Evolutionary conservation across 2,329 filamentous ascomycete species (phyloP).

Genomic region (Diplodia intermedia): DNA sequence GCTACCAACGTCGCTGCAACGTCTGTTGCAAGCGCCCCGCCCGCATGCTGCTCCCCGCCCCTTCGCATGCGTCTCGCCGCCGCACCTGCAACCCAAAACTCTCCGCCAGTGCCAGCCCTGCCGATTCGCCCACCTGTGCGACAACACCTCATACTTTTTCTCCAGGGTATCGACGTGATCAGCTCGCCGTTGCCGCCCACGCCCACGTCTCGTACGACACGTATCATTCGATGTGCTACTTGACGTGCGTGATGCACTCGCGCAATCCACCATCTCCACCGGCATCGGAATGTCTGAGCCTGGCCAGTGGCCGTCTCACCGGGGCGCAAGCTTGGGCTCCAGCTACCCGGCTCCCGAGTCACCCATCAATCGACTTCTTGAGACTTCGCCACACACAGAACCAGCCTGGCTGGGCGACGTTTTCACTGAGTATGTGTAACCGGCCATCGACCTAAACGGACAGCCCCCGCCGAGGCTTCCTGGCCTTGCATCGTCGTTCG

Average conservation of each 20-base stretch:
- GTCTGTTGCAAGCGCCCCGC: conserved; percentile 8
- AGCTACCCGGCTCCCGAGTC: neutral
- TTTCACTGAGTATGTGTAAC: neutral
- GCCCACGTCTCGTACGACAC: neutral
- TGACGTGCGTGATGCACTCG: neutral
- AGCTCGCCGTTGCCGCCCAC: neutral
- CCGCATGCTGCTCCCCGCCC: neutral
- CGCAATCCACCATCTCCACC: neutral
- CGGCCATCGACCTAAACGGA: too few relatives aligned
- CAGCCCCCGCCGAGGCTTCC: too few relatives aligned
- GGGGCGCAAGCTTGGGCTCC: neutral
- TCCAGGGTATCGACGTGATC: neutral
- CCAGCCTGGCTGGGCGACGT: neutral
- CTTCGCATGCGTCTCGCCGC: conserved; percentile 5
- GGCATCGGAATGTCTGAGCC: neutral
- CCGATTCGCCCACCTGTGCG: neutral
- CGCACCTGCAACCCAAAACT: neutral
- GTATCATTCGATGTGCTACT: neutral
- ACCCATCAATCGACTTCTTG: neutral
- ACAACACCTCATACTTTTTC: neutral
- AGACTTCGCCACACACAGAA: neutral
- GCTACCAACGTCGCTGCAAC: conserved; percentile 19
- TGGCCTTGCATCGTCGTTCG: neutral
- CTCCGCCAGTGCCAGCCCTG: conserved; percentile 9
- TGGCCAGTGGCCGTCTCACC: neutral